Evolutionary conservation across 2,329 filamentous ascomycete genomes (phyloP).

Genomic region (Phyllosticta capitalensis): DNA sequence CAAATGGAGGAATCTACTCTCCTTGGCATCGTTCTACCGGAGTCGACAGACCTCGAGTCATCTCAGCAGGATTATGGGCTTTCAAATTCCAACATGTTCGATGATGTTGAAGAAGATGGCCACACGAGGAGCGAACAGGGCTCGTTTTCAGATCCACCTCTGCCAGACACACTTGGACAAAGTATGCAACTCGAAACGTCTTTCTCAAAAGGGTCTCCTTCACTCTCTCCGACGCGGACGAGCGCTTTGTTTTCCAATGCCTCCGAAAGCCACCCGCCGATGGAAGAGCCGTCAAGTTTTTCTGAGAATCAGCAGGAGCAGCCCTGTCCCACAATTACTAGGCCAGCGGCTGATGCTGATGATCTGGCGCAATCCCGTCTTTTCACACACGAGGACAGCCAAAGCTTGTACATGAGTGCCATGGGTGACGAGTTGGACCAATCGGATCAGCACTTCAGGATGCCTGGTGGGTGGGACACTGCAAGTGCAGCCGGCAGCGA

Average conservation of each 20-base stretch:
- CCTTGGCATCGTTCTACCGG: neutral
- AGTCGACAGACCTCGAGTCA: neutral
- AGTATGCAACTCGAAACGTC: too few species aligned
- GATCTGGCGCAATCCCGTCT: conserved; percentile 48
- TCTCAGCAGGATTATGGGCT: neutral
- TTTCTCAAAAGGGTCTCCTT: neutral
- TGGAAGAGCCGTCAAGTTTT: neutral
- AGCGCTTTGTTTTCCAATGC: neutral
- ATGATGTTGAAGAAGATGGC: neutral
- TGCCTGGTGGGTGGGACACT: conserved; percentile 37
- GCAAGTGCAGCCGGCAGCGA: conserved; percentile 15
- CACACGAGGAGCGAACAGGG: neutral
- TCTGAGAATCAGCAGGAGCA: neutral
- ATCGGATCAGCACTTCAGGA: conserved; percentile 16
- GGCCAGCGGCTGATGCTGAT: neutral
- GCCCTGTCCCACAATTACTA: neutral
- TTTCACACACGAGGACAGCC: conserved; percentile 70
- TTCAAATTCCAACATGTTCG: neutral
- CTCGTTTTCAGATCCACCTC: too few species aligned
- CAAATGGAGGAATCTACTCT: neutral
- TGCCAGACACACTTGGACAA: too few species aligned
- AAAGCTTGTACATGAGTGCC: conserved; percentile 79
- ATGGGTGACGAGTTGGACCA: conserved; percentile 35
- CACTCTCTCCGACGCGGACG: neutral
- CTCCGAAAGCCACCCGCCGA: neutral